These are phyloP conservation scores for Metschnikowia chrysomelidarum DNA, from an alignment of 805 yeast genomes.

Conservation along the genomic window DNA sequence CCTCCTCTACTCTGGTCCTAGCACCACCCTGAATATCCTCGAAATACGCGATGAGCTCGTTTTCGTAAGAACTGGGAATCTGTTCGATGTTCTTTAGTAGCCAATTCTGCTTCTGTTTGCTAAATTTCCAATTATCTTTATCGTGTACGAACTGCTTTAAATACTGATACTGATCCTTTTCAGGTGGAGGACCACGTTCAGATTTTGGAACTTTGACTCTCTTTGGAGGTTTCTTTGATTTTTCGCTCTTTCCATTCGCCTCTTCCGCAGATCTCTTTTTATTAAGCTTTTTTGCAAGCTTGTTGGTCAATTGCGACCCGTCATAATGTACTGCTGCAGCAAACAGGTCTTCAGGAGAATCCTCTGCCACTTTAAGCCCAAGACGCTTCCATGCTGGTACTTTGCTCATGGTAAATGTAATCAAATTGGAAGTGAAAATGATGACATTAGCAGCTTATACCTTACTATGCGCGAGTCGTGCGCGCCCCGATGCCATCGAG, in stretches of 20 bases:
- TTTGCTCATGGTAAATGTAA: constrained; percentile 17
- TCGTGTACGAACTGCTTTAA: constrained; percentile 57
- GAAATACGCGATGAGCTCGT: constrained; percentile 50
- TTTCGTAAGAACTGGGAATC: constrained; percentile 54
- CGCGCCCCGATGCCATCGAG: constrained; percentile 13
- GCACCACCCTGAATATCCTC: constrained; percentile 71
- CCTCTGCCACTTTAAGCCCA: constrained; percentile 61
- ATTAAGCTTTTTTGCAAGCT: constrained; percentile 42
- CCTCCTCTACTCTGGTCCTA: constrained; percentile 51
- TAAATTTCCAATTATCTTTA: constrained; percentile 70
- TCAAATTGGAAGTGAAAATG: too few species aligned
- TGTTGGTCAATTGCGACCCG: constrained; percentile 39
- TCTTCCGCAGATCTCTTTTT: constrained; percentile 29
- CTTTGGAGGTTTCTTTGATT: constrained; percentile 60
- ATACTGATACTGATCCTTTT: constrained; percentile 70
- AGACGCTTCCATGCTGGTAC: constrained; percentile 85
- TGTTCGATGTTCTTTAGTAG: constrained; percentile 57
- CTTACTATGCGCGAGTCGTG: constrained; percentile 11
- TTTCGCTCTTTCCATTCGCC: constrained; percentile 14
- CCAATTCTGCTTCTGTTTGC: constrained; percentile 88
- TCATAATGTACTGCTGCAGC: constrained; percentile 46
- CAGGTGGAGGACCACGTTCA: constrained; percentile 71
- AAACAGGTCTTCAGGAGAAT: constrained; percentile 44
- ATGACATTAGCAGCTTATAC: background rate
- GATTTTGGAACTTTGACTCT: constrained; percentile 65